Evolutionary conservation across 2,329 filamentous ascomycete species (phyloP).

Genomic region (Alternaria ethzedia): DNA sequence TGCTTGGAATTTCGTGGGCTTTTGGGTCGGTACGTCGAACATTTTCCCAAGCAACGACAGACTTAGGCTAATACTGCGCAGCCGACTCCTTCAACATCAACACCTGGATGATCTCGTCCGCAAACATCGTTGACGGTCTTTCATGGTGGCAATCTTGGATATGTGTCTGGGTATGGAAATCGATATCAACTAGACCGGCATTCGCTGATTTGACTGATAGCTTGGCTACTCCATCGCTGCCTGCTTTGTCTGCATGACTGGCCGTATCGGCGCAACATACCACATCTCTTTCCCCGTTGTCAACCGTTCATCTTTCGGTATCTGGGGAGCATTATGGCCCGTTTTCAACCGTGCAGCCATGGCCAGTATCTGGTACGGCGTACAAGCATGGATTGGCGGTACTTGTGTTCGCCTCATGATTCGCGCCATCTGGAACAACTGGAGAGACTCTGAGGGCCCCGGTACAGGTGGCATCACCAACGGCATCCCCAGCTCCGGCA

Average conservation of each 20-base stretch:
- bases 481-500: conserved; percentile 71
- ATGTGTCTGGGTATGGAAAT: conserved; percentile 70
- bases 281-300: conserved; percentile 90
- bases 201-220: conserved; percentile 15
- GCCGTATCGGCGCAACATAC: conserved; percentile 83
- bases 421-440: conserved; percentile 77
- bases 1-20: conserved; percentile 85
- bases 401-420: conserved; percentile 90
- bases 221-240: conserved; percentile 80
- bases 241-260: conserved; percentile 73
- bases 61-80: conserved; percentile 21
- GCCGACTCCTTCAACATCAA: conserved; percentile 63
- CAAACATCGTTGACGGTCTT: conserved; percentile 77
- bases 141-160: conserved; percentile 84
- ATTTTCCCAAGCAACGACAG: neutral
- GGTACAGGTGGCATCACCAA: conserved; percentile 64
- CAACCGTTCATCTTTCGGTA: conserved; percentile 78
- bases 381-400: conserved; percentile 82
- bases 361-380: conserved; percentile 87
- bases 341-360: conserved; percentile 88
- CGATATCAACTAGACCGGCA: neutral
- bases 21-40: conserved; percentile 69
- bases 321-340: conserved; percentile 89
- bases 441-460: conserved; percentile 53
- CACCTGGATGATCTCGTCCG: conserved; percentile 91